Percentiles rank a stretch among this genome's conserved stretches.
These are phyloP conservation scores for Microsporum audouinii DNA, from an alignment of 2,329 filamentous ascomycete genomes.

Conservation along the genomic window DNA sequence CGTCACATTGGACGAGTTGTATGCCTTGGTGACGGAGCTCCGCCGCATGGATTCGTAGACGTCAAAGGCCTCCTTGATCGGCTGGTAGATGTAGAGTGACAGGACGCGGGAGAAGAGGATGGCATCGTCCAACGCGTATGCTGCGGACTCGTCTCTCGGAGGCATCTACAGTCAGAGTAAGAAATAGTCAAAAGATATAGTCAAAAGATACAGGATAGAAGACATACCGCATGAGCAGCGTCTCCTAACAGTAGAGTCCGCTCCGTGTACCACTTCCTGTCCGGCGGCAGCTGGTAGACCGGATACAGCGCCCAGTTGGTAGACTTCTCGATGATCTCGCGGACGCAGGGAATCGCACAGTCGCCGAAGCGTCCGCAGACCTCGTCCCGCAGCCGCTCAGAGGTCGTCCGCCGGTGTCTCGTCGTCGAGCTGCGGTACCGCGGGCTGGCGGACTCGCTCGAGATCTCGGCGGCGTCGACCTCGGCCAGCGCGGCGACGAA, in stretches of 20 bases:
- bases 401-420: slow-evolving; percentile 25
- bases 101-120: slow-evolving; percentile 34
- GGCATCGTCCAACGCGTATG: slow-evolving; percentile 36
- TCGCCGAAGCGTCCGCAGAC: slow-evolving; percentile 27
- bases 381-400: slow-evolving; percentile 25
- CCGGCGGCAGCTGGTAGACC: slow-evolving; percentile 31
- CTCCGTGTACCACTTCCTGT: slow-evolving; percentile 31
- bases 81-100: slow-evolving; percentile 23
- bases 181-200: not conserved
- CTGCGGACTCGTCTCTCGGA: slow-evolving; percentile 36
- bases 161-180: slow-evolving; percentile 29
- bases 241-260: slow-evolving; percentile 36
- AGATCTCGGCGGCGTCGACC: slow-evolving; percentile 22
- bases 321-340: slow-evolving; percentile 26
- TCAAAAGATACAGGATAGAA: not conserved
- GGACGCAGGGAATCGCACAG: slow-evolving; percentile 27
- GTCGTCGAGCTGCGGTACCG: slow-evolving; percentile 15
- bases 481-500: slow-evolving; percentile 33
- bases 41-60: slow-evolving; percentile 31
- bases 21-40: slow-evolving; percentile 29
- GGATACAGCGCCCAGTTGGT: slow-evolving; percentile 36
- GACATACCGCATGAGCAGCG: slow-evolving; percentile 37
- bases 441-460: slow-evolving; percentile 14
- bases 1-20: slow-evolving; percentile 29
- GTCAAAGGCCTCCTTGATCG: slow-evolving; percentile 25